A percentile compares a stretch with the other conserved stretches of the same genome.
These are phyloP conservation scores for Claviceps sorghi DNA, from an alignment of 2,329 filamentous ascomycete genomes.

Conservation along the genomic window DNA sequence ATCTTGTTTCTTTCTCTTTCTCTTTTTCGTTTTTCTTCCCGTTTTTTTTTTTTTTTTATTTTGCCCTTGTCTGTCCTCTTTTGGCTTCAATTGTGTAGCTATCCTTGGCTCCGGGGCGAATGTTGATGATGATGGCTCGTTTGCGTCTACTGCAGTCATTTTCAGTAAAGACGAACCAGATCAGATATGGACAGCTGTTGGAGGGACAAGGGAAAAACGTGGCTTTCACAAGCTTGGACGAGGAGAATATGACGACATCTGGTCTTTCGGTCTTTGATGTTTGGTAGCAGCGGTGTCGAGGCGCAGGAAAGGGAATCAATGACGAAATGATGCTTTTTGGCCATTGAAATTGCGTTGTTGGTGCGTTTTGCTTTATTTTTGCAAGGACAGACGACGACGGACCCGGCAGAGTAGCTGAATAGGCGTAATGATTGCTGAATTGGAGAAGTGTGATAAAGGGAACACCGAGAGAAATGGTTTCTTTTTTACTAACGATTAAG, in stretches of 20 bases:
- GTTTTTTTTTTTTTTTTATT: not conserved
- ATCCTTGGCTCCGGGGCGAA: too few relatives aligned
- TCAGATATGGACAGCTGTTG: not conserved
- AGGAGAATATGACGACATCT: not conserved
- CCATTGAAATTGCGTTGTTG: not conserved
- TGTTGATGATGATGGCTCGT: not conserved
- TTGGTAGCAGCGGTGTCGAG: constrained; percentile 3
- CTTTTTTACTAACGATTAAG: too few relatives aligned
- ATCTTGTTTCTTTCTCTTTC: not conserved
- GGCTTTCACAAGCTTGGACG: not conserved
- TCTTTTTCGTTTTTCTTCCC: not conserved
- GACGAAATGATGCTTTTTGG: not conserved
- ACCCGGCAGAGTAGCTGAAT: not conserved
- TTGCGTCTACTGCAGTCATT: not conserved
- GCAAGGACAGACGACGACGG: too few relatives aligned
- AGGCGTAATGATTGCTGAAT: not conserved
- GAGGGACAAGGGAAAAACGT: not conserved
- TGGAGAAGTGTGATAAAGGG: too few relatives aligned
- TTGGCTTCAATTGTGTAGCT: not conserved
- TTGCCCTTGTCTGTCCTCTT: not conserved
- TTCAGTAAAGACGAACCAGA: not conserved
- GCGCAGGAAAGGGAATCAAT: constrained; percentile 2
- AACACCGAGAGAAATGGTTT: too few relatives aligned
- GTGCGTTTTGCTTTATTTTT: not conserved
- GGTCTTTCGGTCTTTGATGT: not conserved